These are phyloP conservation scores for Phlyctochytrium bullatum DNA, from an alignment of 192 early-diverging fungal genomes.

Conservation along the genomic window DNA sequence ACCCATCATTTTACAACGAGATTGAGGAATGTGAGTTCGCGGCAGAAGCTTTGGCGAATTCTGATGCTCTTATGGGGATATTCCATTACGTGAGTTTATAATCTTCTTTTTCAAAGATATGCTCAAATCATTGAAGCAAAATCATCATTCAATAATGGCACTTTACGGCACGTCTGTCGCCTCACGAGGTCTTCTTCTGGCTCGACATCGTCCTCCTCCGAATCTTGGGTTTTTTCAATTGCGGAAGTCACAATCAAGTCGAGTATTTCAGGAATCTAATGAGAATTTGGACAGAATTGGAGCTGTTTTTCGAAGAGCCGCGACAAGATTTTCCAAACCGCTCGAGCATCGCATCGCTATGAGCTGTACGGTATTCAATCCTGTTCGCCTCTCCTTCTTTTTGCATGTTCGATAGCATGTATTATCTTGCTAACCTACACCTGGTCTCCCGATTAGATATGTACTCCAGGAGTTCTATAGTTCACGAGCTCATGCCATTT, in stretches of 20 bases:
- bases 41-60: conserved; percentile 17
- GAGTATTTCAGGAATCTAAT: too few species aligned
- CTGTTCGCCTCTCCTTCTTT: too few species aligned
- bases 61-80: conserved; percentile 28
- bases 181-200: conserved; percentile 30
- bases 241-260: conserved; percentile 21
- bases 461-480: too few species aligned
- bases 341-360: too few species aligned
- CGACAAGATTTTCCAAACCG: too few species aligned
- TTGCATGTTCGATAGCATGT: too few species aligned
- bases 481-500: too few species aligned
- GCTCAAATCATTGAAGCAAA: conserved; percentile 7
- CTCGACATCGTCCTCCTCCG: conserved; percentile 25
- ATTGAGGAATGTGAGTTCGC: conserved; percentile 38
- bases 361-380: too few species aligned
- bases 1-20: conserved; percentile 24
- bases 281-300: too few species aligned
- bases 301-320: too few species aligned
- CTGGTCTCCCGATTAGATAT: too few species aligned
- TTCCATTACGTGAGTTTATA: conserved; percentile 27
- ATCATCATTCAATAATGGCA: conserved; percentile 15
- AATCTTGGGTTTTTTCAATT: conserved; percentile 23
- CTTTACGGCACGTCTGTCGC: conserved; percentile 32
- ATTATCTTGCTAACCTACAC: too few species aligned
- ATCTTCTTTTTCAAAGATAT: not conserved